Conservation (phyloP, 1,139 yeast species). For the Candida glucosophila region DNA sequence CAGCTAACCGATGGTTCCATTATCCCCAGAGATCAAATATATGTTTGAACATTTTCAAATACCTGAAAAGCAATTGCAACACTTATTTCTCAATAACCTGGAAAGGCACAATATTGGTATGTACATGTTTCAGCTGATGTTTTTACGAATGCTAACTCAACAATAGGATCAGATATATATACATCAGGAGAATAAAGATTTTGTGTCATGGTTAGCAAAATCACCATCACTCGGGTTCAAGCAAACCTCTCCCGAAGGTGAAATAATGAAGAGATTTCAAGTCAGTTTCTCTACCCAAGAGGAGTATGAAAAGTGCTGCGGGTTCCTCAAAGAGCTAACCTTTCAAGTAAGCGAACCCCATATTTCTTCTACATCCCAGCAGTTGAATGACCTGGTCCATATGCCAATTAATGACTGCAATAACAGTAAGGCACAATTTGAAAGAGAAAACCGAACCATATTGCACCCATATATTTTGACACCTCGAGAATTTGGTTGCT, state of each 20-base stretch:
- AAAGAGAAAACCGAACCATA: too few species aligned
- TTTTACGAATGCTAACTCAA: too few species aligned
- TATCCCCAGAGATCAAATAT: constrained; percentile 20
- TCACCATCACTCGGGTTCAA: constrained; percentile 19
- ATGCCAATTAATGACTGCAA: too few species aligned
- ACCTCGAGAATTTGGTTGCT: too few species aligned
- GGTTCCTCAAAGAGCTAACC: constrained; percentile 1
- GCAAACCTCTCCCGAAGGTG: constrained; percentile 12
- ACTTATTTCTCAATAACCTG: constrained; percentile 9
- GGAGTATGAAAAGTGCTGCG: constrained; percentile 8
- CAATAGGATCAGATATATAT: constrained; percentile 11
- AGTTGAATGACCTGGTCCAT: too few species aligned
- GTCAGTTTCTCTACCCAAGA: constrained; percentile 8
- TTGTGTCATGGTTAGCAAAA: constrained; percentile 12
- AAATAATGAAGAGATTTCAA: constrained; percentile 13
- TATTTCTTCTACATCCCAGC: too few species aligned
- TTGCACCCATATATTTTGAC: too few species aligned
- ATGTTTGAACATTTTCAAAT: constrained; percentile 10
- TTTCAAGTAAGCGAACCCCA: too few species aligned
- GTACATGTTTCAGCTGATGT: constrained; percentile 5
- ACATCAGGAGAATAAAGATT: constrained; percentile 6
- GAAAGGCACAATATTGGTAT: constrained; percentile 15
- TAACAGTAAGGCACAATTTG: too few species aligned
- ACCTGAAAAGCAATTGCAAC: constrained; percentile 5
- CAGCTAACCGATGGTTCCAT: constrained; percentile 13